These are phyloP conservation scores for Phoenix dactylifera DNA, from an alignment of 176 grass and related monocot species.

Conservation along the genomic window DNA sequence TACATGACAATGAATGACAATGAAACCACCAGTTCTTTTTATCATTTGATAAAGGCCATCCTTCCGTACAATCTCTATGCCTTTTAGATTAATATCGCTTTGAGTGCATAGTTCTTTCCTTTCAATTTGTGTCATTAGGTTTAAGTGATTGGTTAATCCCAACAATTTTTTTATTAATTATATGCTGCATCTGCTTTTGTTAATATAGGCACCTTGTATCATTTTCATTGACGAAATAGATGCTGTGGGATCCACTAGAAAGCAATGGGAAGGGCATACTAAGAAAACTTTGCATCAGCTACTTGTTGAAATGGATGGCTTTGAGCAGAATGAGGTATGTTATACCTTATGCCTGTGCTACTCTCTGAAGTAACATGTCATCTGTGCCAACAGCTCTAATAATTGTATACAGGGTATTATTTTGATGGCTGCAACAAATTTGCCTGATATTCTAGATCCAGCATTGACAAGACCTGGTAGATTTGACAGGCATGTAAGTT, in stretches of 20 bases:
- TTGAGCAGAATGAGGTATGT: conserved; percentile 98
- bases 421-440: conserved; percentile 97
- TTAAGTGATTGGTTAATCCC: too few relatives aligned
- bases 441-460: conserved; percentile 97
- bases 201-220: conserved; percentile 91
- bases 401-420: conserved; percentile 74
- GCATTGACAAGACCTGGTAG: conserved; percentile 96
- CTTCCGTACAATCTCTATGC: too few relatives aligned
- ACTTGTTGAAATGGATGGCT: conserved; percentile 99
- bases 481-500: conserved; percentile 99
- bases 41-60: too few relatives aligned
- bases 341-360: neutral
- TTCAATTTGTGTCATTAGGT: too few relatives aligned
- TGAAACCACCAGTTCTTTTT: too few relatives aligned
- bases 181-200: neutral
- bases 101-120: too few relatives aligned
- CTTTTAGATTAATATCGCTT: too few relatives aligned
- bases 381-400: neutral
- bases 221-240: conserved; percentile 99
- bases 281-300: conserved; percentile 99
- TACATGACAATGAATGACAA: too few relatives aligned
- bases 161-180: too few relatives aligned
- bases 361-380: conserved; percentile 7
- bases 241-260: conserved; percentile 94
- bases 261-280: conserved; percentile 98